Conservation (phyloP, 768 basidiomycete genomes). For the Boletus rufocinnamomeus region DNA sequence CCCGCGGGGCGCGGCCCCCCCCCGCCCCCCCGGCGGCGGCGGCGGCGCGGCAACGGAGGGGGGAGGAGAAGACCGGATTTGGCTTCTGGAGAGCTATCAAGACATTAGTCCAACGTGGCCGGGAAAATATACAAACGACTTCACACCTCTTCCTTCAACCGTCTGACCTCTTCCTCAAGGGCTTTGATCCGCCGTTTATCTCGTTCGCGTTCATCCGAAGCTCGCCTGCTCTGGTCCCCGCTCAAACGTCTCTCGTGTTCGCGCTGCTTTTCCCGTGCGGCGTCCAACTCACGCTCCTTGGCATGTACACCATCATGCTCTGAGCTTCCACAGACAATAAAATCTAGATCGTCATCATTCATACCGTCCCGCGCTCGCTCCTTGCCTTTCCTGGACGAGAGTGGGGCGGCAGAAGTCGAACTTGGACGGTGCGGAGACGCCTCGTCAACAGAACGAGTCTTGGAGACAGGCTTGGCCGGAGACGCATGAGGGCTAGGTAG, state of each 20-base stretch:
- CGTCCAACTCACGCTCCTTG: conserved; percentile 62
- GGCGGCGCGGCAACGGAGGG: conserved; percentile 39
- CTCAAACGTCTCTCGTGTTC: conserved; percentile 44
- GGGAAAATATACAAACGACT: not conserved
- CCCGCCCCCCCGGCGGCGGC: too few species aligned
- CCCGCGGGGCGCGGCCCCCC: too few species aligned
- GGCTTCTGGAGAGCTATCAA: conserved; percentile 49
- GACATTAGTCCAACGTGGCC: conserved; percentile 1
- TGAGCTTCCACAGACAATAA: conserved; percentile 42
- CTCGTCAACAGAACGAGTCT: conserved; percentile 26
- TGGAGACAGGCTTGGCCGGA: conserved; percentile 31
- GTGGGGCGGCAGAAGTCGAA: not conserved
- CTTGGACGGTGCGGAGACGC: conserved; percentile 3
- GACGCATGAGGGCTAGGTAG: conserved; percentile 47
- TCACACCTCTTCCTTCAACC: conserved; percentile 58
- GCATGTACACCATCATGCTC: conserved; percentile 52
- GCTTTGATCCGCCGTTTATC: conserved; percentile 65
- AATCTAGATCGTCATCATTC: conserved; percentile 27
- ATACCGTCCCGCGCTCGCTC: conserved; percentile 39
- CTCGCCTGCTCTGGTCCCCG: conserved; percentile 34
- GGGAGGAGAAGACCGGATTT: conserved; percentile 18
- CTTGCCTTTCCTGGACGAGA: conserved; percentile 45
- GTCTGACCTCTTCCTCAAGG: conserved; percentile 66
- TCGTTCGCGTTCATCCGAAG: conserved; percentile 44
- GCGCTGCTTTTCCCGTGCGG: conserved; percentile 54